phyloP scores from a whole-genome alignment of 2,329 filamentous ascomycete species.

The Epichloe sibirici region DNA sequence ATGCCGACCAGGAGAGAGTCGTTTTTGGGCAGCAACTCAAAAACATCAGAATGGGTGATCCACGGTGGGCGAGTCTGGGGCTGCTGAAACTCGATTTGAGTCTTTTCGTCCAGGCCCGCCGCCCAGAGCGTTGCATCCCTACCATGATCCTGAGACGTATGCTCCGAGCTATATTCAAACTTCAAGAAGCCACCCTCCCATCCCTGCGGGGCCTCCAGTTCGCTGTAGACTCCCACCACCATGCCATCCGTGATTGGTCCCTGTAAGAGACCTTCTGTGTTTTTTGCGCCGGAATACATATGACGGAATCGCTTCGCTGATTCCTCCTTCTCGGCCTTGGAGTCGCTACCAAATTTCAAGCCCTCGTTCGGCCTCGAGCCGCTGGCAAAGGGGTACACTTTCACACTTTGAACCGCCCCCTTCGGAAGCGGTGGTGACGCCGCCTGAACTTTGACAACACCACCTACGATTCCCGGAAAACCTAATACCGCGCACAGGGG shows the following conservation, averaged over 20 bases:
- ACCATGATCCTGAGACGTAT: slow-evolving; percentile 23
- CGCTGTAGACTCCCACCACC: slow-evolving; percentile 50
- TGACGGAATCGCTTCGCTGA: slow-evolving; percentile 58
- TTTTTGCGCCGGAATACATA: slow-evolving; percentile 50
- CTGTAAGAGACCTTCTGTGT: slow-evolving; percentile 52
- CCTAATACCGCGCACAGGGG: slow-evolving; percentile 64
- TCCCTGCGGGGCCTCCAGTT: slow-evolving; percentile 39
- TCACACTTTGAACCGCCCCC: slow-evolving; percentile 52
- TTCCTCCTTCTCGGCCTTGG: slow-evolving; percentile 71
- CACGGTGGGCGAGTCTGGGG: slow-evolving; percentile 55
- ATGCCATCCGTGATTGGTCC: slow-evolving; percentile 86
- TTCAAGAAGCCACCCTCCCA: slow-evolving; percentile 80
- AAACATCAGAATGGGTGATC: slow-evolving; percentile 29
- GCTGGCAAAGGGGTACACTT: slow-evolving; percentile 67
- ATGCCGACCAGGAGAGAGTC: slow-evolving; percentile 68
- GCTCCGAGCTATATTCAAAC: slow-evolving; percentile 44
- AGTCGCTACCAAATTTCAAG: slow-evolving; percentile 79
- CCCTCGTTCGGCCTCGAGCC: slow-evolving; percentile 47
- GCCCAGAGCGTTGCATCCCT: slow-evolving; percentile 55
- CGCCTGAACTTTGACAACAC: slow-evolving; percentile 76
- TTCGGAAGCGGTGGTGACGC: slow-evolving; percentile 61
- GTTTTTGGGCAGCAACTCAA: slow-evolving; percentile 43
- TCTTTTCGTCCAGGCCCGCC: slow-evolving; percentile 61
- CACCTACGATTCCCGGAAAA: slow-evolving; percentile 63
- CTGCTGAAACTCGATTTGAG: slow-evolving; percentile 63